These are phyloP conservation scores for Vanrija pseudolonga DNA, from an alignment of 1,284 basidiomycete genomes.

Conservation along the genomic window DNA sequence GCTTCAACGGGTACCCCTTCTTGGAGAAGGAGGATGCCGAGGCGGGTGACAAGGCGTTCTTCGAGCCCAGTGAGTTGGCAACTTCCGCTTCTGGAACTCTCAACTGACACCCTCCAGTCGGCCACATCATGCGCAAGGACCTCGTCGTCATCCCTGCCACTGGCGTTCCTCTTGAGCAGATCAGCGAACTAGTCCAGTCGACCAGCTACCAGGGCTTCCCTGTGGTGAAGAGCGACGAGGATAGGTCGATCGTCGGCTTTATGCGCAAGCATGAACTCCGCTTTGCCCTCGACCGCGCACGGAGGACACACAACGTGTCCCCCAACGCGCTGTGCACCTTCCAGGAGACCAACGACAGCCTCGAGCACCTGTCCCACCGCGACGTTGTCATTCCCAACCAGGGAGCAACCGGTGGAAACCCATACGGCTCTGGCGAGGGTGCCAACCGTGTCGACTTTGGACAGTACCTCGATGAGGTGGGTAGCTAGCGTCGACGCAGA, in stretches of 20 bases:
- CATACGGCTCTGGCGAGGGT: conserved; percentile 9
- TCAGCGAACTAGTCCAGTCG: conserved; percentile 66
- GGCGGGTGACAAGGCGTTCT: conserved; percentile 84
- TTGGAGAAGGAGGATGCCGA: conserved; percentile 81
- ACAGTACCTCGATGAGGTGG: conserved; percentile 87
- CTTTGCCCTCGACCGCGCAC: conserved; percentile 77
- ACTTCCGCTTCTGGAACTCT: no score
- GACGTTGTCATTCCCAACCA: conserved; percentile 33
- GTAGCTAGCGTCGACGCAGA: conserved; percentile 6
- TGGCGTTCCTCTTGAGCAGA: conserved; percentile 70
- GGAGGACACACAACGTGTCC: conserved; percentile 60
- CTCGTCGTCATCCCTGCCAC: conserved; percentile 67
- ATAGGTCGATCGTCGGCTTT: conserved; percentile 73
- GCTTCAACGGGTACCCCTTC: conserved; percentile 95
- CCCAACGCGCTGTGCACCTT: conserved; percentile 71
- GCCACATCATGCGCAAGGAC: conserved; percentile 80
- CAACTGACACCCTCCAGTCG: conserved; percentile 57
- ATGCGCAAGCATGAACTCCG: conserved; percentile 80
- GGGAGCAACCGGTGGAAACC: conserved; percentile 9
- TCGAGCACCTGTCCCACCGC: conserved; percentile 21
- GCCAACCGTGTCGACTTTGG: conserved; percentile 63
- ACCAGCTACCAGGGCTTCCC: conserved; percentile 88
- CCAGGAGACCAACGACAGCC: conserved; percentile 40
- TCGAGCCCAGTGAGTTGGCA: conserved; percentile 67
- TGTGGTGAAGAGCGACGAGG: conserved; percentile 58